Evolutionary conservation across 805 yeast genomes (phyloP).

Genomic region (Kodamaea restingae): DNA sequence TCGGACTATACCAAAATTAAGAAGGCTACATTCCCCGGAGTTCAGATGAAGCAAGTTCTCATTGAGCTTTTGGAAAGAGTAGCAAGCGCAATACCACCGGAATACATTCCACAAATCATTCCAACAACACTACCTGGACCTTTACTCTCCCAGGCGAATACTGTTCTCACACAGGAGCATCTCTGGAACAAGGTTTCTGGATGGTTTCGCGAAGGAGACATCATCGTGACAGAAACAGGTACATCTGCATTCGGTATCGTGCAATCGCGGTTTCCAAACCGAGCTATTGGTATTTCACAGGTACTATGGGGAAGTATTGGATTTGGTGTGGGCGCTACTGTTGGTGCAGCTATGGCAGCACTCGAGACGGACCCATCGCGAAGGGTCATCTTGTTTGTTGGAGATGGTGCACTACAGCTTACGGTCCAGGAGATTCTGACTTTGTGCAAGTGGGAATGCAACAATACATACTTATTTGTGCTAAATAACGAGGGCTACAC

Average conservation of each 20-base stretch:
- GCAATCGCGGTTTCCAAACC: conserved; percentile 22
- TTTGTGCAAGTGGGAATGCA: conserved; percentile 30
- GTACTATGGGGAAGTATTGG: conserved; percentile 29
- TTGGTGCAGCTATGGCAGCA: conserved; percentile 28
- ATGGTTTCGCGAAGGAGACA: conserved; percentile 27
- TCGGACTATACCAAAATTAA: conserved; percentile 19
- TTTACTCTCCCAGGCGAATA: background rate
- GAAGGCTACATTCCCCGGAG: conserved; percentile 15
- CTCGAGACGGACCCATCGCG: conserved; percentile 18
- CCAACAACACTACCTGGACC: background rate
- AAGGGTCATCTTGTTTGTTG: conserved; percentile 38
- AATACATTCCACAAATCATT: conserved; percentile 5
- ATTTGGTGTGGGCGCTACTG: conserved; percentile 26
- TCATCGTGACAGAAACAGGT: conserved; percentile 26
- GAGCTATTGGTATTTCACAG: conserved; percentile 24
- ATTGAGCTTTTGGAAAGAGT: conserved; percentile 9
- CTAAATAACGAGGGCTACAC: conserved; percentile 40
- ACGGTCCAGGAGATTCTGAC: conserved; percentile 40
- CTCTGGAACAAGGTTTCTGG: conserved; percentile 22
- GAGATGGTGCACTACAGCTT: conserved; percentile 41
- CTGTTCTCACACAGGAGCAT: conserved; percentile 21
- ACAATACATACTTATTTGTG: conserved; percentile 35
- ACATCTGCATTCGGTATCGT: conserved; percentile 28
- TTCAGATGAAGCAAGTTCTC: conserved; percentile 19
- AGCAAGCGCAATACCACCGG: background rate